Evolutionary conservation across 768 basidiomycete genomes (phyloP).

Genomic region (Austroboletus festivus): DNA sequence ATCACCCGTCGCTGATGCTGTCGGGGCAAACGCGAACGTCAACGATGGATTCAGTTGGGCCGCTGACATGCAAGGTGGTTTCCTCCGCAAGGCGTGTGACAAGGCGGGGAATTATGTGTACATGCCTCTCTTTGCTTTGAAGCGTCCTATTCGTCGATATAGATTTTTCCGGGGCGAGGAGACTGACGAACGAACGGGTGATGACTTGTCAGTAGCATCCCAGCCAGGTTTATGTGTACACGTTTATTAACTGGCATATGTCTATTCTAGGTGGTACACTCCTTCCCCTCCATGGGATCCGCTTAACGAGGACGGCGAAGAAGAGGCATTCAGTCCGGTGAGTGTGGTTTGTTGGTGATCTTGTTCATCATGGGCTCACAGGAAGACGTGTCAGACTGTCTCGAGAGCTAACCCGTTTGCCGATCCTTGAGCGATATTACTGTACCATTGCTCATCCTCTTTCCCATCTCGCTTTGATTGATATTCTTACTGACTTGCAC

Average conservation of each 20-base stretch:
- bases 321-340: too few species aligned
- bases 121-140: constrained; percentile 22
- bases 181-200: constrained; percentile 9
- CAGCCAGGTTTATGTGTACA: not conserved
- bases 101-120: constrained; percentile 13
- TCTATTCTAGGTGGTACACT: constrained; percentile 16
- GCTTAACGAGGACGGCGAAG: constrained; percentile 22
- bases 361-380: too few species aligned
- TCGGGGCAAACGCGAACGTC: not conserved
- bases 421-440: too few species aligned
- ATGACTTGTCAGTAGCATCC: constrained; percentile 19
- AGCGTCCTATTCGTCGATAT: constrained; percentile 7
- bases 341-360: too few species aligned
- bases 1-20: not conserved
- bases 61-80: constrained; percentile 9
- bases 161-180: constrained; percentile 17
- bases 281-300: constrained; percentile 25
- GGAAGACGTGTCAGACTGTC: too few species aligned
- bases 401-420: too few species aligned
- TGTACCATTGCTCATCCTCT: too few species aligned
- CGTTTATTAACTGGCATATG: not conserved
- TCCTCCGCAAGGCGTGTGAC: constrained; percentile 21
- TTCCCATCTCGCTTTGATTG: too few species aligned
- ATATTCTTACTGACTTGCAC: too few species aligned
- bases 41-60: constrained; percentile 15